These are phyloP conservation scores for Salvia miltiorrhiza DNA, from an alignment of 257 asterid species.

Conservation along the genomic window DNA sequence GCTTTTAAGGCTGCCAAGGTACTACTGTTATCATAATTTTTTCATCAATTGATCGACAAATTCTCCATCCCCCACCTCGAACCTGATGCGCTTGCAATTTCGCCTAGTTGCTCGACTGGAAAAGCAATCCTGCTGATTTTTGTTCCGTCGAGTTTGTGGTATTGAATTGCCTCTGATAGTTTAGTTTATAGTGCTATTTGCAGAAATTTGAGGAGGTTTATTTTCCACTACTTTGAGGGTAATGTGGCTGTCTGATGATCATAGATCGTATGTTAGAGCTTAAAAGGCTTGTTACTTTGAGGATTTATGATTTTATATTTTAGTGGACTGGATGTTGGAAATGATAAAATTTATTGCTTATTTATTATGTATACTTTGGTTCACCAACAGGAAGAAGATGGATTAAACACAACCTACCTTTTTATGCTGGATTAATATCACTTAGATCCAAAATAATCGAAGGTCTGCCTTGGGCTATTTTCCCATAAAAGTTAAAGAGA, in stretches of 20 bases:
- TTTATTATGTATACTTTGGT: not conserved
- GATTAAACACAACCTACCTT: not conserved
- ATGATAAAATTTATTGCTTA: not conserved
- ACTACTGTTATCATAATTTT: not conserved
- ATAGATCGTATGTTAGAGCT: constrained; percentile 5
- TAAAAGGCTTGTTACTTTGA: not conserved
- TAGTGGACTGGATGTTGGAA: not conserved
- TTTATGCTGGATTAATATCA: not conserved
- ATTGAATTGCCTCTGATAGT: not conserved
- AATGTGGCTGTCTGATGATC: constrained; percentile 12
- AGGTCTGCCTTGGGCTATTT: not conserved
- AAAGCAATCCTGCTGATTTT: not conserved
- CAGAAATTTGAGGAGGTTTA: not conserved
- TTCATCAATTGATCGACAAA: not conserved
- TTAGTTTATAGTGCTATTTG: not conserved
- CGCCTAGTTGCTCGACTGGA: not conserved
- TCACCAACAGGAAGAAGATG: not conserved
- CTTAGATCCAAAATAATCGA: not conserved
- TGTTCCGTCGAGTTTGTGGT: not conserved
- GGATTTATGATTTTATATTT: not conserved
- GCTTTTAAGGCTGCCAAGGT: constrained; percentile 97
- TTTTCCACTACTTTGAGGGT: not conserved
- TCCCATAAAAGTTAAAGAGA: not conserved
- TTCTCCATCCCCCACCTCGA: not conserved
- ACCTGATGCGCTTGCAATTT: not conserved